These are phyloP conservation scores for Musa troglodytarum DNA, from an alignment of 176 grass and related monocot genomes.

Conservation along the genomic window DNA sequence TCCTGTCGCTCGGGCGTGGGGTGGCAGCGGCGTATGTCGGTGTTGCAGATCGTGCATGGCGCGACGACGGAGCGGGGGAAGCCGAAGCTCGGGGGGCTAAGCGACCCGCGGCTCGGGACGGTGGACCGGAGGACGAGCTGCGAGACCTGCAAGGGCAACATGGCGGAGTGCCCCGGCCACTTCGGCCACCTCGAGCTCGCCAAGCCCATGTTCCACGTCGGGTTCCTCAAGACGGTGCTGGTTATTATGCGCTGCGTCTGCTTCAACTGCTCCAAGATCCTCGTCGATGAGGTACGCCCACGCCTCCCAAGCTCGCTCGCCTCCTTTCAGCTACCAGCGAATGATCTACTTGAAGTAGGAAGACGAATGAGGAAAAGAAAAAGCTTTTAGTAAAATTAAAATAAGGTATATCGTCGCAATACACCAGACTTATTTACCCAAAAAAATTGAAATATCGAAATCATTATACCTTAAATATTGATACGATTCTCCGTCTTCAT, in stretches of 20 bases:
- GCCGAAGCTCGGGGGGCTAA: slow-evolving; percentile 70
- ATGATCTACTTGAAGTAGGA: not conserved
- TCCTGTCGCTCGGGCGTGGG: not conserved
- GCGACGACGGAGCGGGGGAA: slow-evolving; percentile 96
- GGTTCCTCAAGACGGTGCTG: slow-evolving; percentile 88
- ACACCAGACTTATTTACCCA: too few species aligned
- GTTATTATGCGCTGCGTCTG: slow-evolving; percentile 95
- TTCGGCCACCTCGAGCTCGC: slow-evolving; percentile 97
- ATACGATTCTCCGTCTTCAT: too few species aligned
- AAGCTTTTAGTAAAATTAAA: not conserved
- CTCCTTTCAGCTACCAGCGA: not conserved
- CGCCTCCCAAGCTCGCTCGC: not conserved
- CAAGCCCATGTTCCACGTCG: slow-evolving; percentile 93
- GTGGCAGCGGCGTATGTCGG: slow-evolving; percentile 93
- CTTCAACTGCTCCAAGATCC: slow-evolving; percentile 99
- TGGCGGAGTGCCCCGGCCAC: slow-evolving; percentile 94
- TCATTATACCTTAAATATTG: too few species aligned
- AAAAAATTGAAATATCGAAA: too few species aligned
- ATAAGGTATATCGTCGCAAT: too few species aligned
- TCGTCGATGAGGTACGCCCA: slow-evolving; percentile 52
- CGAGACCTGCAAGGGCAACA: slow-evolving; percentile 91
- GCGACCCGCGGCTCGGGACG: slow-evolving; percentile 80
- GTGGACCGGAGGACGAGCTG: slow-evolving; percentile 86
- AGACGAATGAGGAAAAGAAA: not conserved
- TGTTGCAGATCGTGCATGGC: slow-evolving; percentile 66